phyloP scores from a whole-genome alignment of 306 rosid genomes.

The Rubus idaeus region DNA sequence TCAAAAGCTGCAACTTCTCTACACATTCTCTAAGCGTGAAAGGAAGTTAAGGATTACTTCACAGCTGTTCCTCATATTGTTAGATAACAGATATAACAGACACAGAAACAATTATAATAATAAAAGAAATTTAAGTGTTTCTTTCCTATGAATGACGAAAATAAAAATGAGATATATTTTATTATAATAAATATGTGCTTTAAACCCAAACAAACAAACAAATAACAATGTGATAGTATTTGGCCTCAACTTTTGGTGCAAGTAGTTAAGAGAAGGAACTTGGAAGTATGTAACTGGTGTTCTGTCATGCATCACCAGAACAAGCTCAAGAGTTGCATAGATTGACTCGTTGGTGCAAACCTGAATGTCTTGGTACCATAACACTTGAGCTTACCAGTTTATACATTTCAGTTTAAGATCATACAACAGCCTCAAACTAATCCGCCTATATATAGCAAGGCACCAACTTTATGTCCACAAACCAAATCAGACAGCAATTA shows the following conservation, averaged over 20 bases:
- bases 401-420: neutral
- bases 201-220: neutral
- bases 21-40: conserved; percentile 99
- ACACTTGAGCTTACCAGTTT: neutral
- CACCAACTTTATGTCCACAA: neutral
- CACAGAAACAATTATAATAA: neutral
- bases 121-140: neutral
- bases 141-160: neutral
- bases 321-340: neutral
- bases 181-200: neutral
- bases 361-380: neutral
- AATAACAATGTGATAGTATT: neutral
- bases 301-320: neutral
- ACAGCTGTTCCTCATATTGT: conserved; percentile 5
- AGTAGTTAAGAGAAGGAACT: neutral
- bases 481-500: neutral
- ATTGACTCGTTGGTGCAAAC: neutral
- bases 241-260: neutral
- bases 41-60: conserved; percentile 58
- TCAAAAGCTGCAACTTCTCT: conserved; percentile 91
- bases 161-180: neutral
- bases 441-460: neutral
- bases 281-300: neutral
- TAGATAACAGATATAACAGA: neutral
- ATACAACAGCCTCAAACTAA: neutral